Evolutionary conservation across 2,329 filamentous ascomycete genomes (phyloP), one percentile per base, ranked within the genome.

Genomic region (Chrysoporthe puriensis): DNA sequence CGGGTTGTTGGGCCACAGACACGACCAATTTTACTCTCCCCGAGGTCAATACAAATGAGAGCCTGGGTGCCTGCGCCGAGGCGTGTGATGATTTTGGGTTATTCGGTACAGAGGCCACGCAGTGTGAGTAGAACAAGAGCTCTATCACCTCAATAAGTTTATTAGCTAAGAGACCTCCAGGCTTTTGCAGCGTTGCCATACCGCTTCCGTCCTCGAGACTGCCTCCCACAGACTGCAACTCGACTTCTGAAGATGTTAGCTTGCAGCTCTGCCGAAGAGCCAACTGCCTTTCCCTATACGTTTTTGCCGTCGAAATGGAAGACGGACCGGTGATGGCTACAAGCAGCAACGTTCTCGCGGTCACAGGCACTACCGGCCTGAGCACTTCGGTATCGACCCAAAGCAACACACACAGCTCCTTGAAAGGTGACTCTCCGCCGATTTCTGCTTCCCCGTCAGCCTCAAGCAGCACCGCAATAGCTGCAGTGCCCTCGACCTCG

Each of bases 1-100:
- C 13, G 11, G 61, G 46, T 21, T 63, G 61, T 52, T 63, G 61
- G 61, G 13, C 61, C 16, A 36, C 40, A n/a, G 48, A 63, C 7
- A 18, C 34, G 36, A 44, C 18, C 36, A 54, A 32, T 26, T 9
- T 21, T 11, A 54, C 48, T n/a, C 36, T 44, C 9, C n/a, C 11
- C 18, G 34, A 42, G 40, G 9, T 26, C 57, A 44, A 21, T 6
- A 11, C 57, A 14, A 21, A 11, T 3, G n/a, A 44, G 43, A 61
- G 34, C 16, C 43, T 46, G 4, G 43, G 48, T 32, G 59, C 59
- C 2, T 48, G 59, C 16, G 59, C 59, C 4, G 42, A 16, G 16
- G 42, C 43, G 21, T 61, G 59, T 34, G 42, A 34, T 16, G 21
- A 61, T 34, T 32, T 46, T 36, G 5, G 21, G 5, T n/a, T 43